Conservation (phyloP, 768 basidiomycete species). For the Leccinum truebloodii region DNA sequence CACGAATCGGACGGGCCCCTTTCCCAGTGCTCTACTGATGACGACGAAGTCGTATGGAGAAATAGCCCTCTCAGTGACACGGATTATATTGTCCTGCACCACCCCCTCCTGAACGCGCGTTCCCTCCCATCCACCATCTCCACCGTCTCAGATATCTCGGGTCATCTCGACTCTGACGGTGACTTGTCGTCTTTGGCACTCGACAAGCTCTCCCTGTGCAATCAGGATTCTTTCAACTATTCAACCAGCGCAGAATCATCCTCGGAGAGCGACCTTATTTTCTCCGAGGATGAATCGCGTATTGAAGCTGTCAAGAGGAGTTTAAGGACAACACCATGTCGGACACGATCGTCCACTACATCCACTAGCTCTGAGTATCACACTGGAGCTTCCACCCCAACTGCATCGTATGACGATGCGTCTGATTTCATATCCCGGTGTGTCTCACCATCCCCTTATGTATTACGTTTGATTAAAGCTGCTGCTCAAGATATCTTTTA, state of each 20-base stretch:
- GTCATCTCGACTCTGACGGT: conserved; percentile 11
- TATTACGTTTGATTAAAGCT: background rate
- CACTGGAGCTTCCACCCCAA: conserved; percentile 14
- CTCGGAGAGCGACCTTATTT: conserved; percentile 2
- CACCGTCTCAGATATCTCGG: conserved; percentile 9
- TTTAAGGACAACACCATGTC: background rate
- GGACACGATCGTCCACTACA: conserved; percentile 3
- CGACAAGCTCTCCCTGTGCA: conserved; percentile 21
- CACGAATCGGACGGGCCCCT: conserved; percentile 11
- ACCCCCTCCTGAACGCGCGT: conserved; percentile 17
- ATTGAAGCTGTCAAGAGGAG: background rate
- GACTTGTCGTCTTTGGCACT: conserved; percentile 13
- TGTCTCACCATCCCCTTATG: background rate
- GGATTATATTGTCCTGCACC: conserved; percentile 29
- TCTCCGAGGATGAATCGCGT: background rate
- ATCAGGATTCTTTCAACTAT: conserved; percentile 4
- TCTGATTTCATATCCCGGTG: conserved; percentile 30
- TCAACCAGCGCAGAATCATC: conserved; percentile 7
- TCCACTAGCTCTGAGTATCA: conserved; percentile 12
- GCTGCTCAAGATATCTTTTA: conserved; percentile 25
- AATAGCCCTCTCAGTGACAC: conserved; percentile 10
- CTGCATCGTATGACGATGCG: conserved; percentile 28
- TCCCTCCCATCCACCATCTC: conserved; percentile 16
- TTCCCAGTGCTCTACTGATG: conserved; percentile 19
- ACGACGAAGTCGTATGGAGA: conserved; percentile 28